Conservation (phyloP, 805 yeast genomes). For the Scheffersomyces ergatensis region DNA sequence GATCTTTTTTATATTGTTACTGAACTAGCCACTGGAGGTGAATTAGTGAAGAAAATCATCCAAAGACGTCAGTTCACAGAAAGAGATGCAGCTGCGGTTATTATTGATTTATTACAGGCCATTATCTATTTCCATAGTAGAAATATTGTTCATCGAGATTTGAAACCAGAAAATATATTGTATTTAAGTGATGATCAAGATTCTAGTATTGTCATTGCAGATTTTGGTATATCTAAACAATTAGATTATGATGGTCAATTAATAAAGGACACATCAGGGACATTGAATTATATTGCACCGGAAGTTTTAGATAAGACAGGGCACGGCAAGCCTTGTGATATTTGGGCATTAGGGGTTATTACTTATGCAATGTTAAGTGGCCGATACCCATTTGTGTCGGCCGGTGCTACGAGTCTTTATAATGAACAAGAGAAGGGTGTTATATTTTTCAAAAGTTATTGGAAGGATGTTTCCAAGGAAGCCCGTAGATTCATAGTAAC, state of each 20-base stretch:
- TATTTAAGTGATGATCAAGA: slow-evolving; percentile 53
- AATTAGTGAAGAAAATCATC: slow-evolving; percentile 83
- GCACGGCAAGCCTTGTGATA: slow-evolving; percentile 93
- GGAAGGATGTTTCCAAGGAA: slow-evolving; percentile 75
- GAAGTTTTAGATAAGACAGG: slow-evolving; percentile 81
- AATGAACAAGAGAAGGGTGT: slow-evolving; percentile 66
- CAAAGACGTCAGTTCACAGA: slow-evolving; percentile 83
- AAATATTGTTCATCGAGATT: slow-evolving; percentile 88
- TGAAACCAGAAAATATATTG: slow-evolving; percentile 90
- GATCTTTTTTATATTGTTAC: slow-evolving; percentile 93
- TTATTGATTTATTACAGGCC: slow-evolving; percentile 75
- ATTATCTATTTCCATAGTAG: slow-evolving; percentile 70
- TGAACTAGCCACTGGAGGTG: slow-evolving; percentile 95
- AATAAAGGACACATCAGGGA: slow-evolving; percentile 71
- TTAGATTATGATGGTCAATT: too few species aligned
- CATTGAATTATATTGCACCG: slow-evolving; percentile 92
- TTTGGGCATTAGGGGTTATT: slow-evolving; percentile 94
- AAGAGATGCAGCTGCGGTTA: slow-evolving; percentile 74
- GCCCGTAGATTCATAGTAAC: slow-evolving; percentile 77
- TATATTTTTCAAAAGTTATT: slow-evolving; percentile 82
- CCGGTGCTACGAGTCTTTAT: slow-evolving; percentile 75
- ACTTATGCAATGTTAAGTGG: slow-evolving; percentile 90
- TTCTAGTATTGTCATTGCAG: slow-evolving; percentile 83
- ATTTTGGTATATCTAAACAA: slow-evolving; percentile 91
- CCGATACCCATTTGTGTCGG: slow-evolving; percentile 87